Evolutionary conservation across 352 stramenopile genomes (phyloP).

Genomic region (Aphanomyces stellatus): DNA sequence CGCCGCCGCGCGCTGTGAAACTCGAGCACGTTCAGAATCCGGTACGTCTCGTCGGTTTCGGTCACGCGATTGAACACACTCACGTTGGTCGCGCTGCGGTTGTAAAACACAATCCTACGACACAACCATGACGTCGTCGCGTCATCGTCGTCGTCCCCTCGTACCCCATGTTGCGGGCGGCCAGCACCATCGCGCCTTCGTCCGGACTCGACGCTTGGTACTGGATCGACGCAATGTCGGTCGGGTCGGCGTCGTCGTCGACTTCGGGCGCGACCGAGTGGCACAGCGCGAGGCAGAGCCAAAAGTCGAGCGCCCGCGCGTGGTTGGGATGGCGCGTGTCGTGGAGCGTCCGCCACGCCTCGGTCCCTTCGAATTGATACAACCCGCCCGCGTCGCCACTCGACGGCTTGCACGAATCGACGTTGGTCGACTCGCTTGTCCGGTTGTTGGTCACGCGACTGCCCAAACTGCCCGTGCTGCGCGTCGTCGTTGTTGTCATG

Average conservation of each 20-base stretch:
- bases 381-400: too few species aligned
- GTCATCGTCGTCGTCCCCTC: conserved; percentile 10
- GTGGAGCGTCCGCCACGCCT: not conserved
- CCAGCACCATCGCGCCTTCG: conserved; percentile 71
- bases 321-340: not conserved
- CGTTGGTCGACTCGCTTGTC: not conserved
- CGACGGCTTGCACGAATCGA: not conserved
- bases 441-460: conserved; percentile 24
- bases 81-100: not conserved
- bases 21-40: conserved; percentile 82
- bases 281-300: conserved; percentile 62
- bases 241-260: conserved; percentile 47
- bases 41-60: conserved; percentile 14
- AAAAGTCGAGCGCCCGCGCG: conserved; percentile 23
- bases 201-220: conserved; percentile 67
- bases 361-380: not conserved
- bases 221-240: conserved; percentile 32
- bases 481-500: not conserved
- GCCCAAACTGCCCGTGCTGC: conserved; percentile 24
- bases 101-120: conserved; percentile 22
- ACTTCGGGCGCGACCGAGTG: conserved; percentile 69
- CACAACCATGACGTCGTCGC: not conserved
- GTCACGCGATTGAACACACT: not conserved
- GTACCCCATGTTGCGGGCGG: conserved; percentile 54
- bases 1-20: conserved; percentile 91